phyloP scores from a whole-genome alignment of 1,284 basidiomycete species.

The Rhodofomes roseus region DNA sequence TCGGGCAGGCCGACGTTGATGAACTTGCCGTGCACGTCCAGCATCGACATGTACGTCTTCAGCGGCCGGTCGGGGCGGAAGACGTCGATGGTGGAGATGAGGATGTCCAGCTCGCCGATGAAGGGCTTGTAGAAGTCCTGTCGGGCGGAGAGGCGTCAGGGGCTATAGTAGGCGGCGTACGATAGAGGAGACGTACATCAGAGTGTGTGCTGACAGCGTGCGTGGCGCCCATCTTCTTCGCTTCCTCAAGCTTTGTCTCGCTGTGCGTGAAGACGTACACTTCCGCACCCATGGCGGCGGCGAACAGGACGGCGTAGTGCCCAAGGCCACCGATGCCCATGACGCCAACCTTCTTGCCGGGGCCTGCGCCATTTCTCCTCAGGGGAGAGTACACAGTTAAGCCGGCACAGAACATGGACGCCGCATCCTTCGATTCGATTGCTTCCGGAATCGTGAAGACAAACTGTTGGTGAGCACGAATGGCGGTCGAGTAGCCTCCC shows the following conservation, averaged over 20 bases:
- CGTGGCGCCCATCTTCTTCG: constrained; percentile 54
- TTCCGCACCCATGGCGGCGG: constrained; percentile 34
- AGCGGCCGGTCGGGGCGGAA: constrained; percentile 18
- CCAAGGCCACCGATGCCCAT: constrained; percentile 59
- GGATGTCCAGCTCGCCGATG: constrained; percentile 49
- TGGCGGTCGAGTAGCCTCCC: constrained; percentile 62
- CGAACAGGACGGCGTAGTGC: constrained; percentile 18
- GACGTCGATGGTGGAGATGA: constrained; percentile 46
- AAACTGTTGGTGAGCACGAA: constrained; percentile 62
- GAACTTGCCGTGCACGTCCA: constrained; percentile 48
- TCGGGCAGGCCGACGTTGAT: constrained; percentile 53
- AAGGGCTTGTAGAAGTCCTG: constrained; percentile 40
- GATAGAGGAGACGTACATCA: constrained; percentile 20
- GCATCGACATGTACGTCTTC: constrained; percentile 37
- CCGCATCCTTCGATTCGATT: constrained; percentile 45
- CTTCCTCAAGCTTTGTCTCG: constrained; percentile 54
- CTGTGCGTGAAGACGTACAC: constrained; percentile 64
- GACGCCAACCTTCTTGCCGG: constrained; percentile 63
- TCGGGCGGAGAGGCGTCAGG: neutral
- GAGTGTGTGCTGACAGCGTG: constrained; percentile 42
- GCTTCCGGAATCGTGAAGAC: constrained; percentile 64
- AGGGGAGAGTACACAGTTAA: constrained; percentile 65
- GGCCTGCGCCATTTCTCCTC: constrained; percentile 51
- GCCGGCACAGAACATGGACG: constrained; percentile 58
- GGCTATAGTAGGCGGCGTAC: neutral